Conservation (phyloP, 768 basidiomycete genomes). For the Suillus occidentalis region DNA sequence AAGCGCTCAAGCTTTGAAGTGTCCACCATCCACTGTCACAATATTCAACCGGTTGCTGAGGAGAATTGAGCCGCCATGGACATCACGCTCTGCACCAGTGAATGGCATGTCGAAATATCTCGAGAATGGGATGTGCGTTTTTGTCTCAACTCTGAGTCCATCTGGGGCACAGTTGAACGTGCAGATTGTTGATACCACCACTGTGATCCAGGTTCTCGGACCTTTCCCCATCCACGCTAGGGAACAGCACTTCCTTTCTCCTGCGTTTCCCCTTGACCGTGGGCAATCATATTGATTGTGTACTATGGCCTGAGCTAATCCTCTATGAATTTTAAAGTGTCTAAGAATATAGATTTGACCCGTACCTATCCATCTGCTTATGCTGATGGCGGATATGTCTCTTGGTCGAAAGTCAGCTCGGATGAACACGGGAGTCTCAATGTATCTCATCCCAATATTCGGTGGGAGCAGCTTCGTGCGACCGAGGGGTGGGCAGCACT, state of each 20-base stretch:
- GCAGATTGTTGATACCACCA: background rate
- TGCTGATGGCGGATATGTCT: slow-evolving; percentile 59
- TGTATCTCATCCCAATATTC: slow-evolving; percentile 65
- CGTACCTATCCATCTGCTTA: slow-evolving; percentile 59
- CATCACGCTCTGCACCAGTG: background rate
- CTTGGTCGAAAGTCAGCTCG: slow-evolving; percentile 52
- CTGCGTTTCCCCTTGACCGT: slow-evolving; percentile 72
- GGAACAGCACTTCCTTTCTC: slow-evolving; percentile 81
- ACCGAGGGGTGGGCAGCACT: slow-evolving; percentile 87
- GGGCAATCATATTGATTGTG: slow-evolving; percentile 20
- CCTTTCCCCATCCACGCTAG: slow-evolving; percentile 84
- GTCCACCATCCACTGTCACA: too few relatives aligned
- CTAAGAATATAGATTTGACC: slow-evolving; percentile 48
- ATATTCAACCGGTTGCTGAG: too few relatives aligned
- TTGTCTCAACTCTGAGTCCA: background rate
- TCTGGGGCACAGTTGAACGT: background rate
- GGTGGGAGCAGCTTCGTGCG: slow-evolving; percentile 72
- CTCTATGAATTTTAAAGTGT: slow-evolving; percentile 36
- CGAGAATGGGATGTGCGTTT: slow-evolving; percentile 28
- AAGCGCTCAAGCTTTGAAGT: too few relatives aligned
- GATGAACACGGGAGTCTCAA: slow-evolving; percentile 47
- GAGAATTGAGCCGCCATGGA: background rate
- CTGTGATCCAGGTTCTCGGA: slow-evolving; percentile 60
- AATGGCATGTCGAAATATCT: slow-evolving; percentile 28
- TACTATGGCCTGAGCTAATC: background rate